Base-by-base conservation (phyloP, 805 yeast genomes). In the Metschnikowia amazonensis region DNA sequence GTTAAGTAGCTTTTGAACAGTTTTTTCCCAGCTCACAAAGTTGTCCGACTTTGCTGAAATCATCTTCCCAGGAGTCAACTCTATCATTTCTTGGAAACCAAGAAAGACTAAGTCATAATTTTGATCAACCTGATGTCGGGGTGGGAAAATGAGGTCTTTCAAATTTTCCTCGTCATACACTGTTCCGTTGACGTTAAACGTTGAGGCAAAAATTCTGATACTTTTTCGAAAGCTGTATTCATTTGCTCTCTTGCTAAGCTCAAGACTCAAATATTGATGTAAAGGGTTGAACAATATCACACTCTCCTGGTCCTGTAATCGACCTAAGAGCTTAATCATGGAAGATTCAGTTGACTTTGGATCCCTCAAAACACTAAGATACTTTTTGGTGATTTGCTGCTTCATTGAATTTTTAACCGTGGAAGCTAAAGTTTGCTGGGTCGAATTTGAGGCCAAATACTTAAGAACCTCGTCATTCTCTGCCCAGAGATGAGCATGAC, bases 61-160 rank as follows among this genome's bases (percentile, higher is more conserved):
- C 81, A 89, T 88, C 58, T 87, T 86, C 11, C 92, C 88, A 0
- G 94, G 84, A 1, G 82, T 79, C 36, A 94, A 69, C 58, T 90
- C 97, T 10, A 89, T 68, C 28, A 90, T 82, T 58, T 94, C 99
- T 63, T 94, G 96, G 31, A 94, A 70, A 2, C 97, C 98, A 50
- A 94, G 73, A 1, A 84, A 84, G 17, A 87, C 81, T 2, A 90
- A 62, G 57, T 92, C 97, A 30, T 86, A 79, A 25, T 64, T 49
- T 23, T 60, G 58, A n/a, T 62, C 62, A 4, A 64, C 56, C 10
- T 60, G 56, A 28, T 57, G 52, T 36, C 58, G 59, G 0, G 58
- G 42, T 0, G 83, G 82, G 48, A 70, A 78, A 3, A 79, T 35
- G 74, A 81, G 75, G 5, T 61, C 56, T 5, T 57, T 55, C 7